Evolutionary conservation across 805 yeast genomes (phyloP).

Genomic region (Sugiyamaella mastotermitis): DNA sequence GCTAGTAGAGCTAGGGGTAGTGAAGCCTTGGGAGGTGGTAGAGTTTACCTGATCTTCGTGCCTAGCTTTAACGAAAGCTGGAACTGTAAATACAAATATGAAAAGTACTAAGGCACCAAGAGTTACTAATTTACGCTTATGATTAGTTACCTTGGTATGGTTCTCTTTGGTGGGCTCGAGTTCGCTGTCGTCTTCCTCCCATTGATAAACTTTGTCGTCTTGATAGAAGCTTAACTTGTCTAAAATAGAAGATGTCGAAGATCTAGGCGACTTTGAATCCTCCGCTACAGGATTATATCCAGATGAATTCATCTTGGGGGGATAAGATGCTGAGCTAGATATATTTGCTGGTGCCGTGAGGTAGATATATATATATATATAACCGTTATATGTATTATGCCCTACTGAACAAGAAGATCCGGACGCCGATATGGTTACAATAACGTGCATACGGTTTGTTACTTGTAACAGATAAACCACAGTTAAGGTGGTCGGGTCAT

Average conservation of each 20-base stretch:
- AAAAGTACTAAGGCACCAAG: not conserved
- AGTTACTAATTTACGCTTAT: not conserved
- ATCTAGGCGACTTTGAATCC: constrained; percentile 11
- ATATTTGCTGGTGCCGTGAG: too few species aligned
- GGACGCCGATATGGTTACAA: too few species aligned
- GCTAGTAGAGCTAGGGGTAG: not conserved
- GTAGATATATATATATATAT: too few species aligned
- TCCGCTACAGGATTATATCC: too few species aligned
- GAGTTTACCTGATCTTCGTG: too few species aligned
- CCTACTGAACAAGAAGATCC: too few species aligned
- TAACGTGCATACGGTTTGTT: too few species aligned
- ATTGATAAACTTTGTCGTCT: not conserved
- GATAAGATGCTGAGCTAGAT: too few species aligned
- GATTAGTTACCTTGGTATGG: not conserved
- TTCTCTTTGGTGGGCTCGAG: constrained; percentile 1
- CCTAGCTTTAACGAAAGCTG: not conserved
- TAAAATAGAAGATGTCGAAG: constrained; percentile 17
- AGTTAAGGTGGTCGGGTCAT: too few species aligned
- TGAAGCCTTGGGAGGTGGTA: not conserved
- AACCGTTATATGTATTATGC: too few species aligned
- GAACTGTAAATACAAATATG: constrained; percentile 3
- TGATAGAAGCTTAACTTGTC: constrained; percentile 12
- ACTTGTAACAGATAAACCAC: too few species aligned
- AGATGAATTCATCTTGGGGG: too few species aligned
- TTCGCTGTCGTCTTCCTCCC: not conserved